Percentiles rank a stretch among this genome's conserved stretches.
Conservation (phyloP, 2,329 filamentous ascomycete genomes). For the Akanthomyces lecanii region DNA sequence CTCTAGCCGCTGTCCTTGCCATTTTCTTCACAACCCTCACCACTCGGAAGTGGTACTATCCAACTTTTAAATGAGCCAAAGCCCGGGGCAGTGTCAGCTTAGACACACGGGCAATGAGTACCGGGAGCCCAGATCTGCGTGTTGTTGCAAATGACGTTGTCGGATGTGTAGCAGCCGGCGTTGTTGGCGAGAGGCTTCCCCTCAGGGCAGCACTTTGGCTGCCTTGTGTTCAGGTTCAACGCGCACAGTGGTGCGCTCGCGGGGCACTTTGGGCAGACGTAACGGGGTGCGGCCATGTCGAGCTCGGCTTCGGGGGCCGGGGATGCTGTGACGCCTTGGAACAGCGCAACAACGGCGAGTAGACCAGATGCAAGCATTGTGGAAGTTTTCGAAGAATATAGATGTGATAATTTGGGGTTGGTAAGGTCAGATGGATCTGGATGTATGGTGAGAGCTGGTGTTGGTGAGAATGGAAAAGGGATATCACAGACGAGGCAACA, state of each 20-base stretch:
- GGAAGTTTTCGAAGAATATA: background rate
- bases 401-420: no score
- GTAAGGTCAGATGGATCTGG: no score
- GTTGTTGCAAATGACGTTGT: conserved; percentile 4
- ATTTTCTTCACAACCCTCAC: background rate
- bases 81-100: background rate
- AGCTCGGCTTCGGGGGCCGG: background rate
- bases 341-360: background rate
- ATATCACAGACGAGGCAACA: no score
- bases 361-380: background rate
- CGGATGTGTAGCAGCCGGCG: background rate
- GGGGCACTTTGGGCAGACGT: background rate
- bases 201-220: conserved; percentile 2
- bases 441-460: no score
- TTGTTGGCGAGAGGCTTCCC: conserved; percentile 4
- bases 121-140: conserved; percentile 6
- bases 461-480: no score
- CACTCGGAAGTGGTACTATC: background rate
- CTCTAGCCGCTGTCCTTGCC: background rate
- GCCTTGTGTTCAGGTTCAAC: background rate
- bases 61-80: background rate
- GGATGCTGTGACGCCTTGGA: background rate
- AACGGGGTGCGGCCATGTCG: background rate
- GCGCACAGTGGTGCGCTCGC: background rate
- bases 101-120: background rate